A percentile compares a stretch with the other conserved stretches of the same genome.
Evolutionary conservation across 2,329 filamentous ascomycete species (phyloP).

Genomic region (Hymenoscyphus occultus): DNA sequence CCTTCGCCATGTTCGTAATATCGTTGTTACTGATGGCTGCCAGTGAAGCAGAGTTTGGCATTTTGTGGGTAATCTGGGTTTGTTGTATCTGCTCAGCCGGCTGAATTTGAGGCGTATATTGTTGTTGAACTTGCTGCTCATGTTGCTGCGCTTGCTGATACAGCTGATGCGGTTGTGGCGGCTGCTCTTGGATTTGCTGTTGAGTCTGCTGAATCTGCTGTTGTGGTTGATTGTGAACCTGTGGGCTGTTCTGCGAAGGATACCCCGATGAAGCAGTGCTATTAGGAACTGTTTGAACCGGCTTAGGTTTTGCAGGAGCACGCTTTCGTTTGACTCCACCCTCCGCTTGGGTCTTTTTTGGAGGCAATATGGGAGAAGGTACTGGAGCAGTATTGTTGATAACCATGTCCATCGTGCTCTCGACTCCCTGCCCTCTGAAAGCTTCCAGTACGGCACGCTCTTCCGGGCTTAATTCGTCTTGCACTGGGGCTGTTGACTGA

Average conservation of each 20-base stretch:
- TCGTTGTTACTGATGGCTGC: constrained; percentile 17
- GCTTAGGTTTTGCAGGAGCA: constrained; percentile 30
- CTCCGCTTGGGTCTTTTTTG: constrained; percentile 23
- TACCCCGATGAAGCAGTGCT: constrained; percentile 3
- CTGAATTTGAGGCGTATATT: neutral
- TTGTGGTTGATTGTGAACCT: constrained; percentile 2
- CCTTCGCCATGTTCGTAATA: constrained; percentile 23
- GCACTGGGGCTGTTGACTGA: constrained; percentile 13
- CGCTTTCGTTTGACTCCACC: constrained; percentile 30
- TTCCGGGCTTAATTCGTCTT: constrained; percentile 35
- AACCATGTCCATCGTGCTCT: constrained; percentile 16
- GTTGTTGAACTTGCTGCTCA: constrained; percentile 15
- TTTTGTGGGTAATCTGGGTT: constrained; percentile 6
- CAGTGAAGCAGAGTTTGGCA: constrained; percentile 7
- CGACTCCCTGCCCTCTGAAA: constrained; percentile 27
- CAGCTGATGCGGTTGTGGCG: neutral
- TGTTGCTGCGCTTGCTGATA: constrained; percentile 12
- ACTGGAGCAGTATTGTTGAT: constrained; percentile 16
- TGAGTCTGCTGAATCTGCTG: constrained; percentile 8
- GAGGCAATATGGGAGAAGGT: constrained; percentile 23
- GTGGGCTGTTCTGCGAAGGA: constrained; percentile 5
- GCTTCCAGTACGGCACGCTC: constrained; percentile 36
- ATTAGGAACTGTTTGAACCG: constrained; percentile 11
- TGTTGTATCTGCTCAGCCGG: constrained; percentile 10
- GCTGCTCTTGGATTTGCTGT: constrained; percentile 7